Percentiles rank a stretch among this genome's conserved stretches.
Evolutionary conservation across 441 rosid genomes (phyloP).

Genomic region (Eruca vesicaria): DNA sequence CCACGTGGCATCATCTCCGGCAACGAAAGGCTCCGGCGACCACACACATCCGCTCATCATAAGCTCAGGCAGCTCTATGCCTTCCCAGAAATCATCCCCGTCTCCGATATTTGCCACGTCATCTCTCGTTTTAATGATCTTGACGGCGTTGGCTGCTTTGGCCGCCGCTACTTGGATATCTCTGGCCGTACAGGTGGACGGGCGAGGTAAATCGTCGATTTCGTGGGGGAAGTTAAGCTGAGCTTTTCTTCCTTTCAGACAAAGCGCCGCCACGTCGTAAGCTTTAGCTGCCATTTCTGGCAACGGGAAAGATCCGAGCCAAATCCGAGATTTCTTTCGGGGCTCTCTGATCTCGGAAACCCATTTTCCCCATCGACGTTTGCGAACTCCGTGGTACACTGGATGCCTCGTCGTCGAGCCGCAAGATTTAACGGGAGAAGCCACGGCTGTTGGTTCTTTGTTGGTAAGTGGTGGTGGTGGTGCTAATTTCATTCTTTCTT

Average conservation of each 20-base stretch:
- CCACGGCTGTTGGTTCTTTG: conserved; percentile 15
- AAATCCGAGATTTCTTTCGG: conserved; percentile 58
- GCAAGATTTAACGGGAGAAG: conserved; percentile 20
- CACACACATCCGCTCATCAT: conserved; percentile 37
- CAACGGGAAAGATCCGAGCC: conserved; percentile 61
- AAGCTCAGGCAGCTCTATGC: conserved; percentile 78
- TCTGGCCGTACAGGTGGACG: conserved; percentile 48
- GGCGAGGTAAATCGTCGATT: conserved; percentile 50
- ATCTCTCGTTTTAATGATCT: conserved; percentile 28
- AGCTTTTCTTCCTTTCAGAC: conserved; percentile 60
- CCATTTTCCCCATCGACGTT: conserved; percentile 72
- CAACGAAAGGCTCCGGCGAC: conserved; percentile 40
- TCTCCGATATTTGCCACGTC: conserved; percentile 20
- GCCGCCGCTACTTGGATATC: conserved; percentile 64
- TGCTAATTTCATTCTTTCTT: conserved; percentile 15
- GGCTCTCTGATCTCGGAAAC: conserved; percentile 72
- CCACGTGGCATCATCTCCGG: conserved; percentile 54
- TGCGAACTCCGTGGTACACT: conserved; percentile 55
- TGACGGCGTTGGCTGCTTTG: conserved; percentile 49
- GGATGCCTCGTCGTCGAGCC: conserved; percentile 50
- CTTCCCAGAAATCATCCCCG: conserved; percentile 67
- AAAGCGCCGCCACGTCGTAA: conserved; percentile 60
- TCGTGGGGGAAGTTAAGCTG: conserved; percentile 62
- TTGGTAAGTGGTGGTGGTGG: conserved; percentile 16
- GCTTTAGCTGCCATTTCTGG: conserved; percentile 76